phyloP scores from a whole-genome alignment of 164 flowering plant genomes.

The Tinospora cordifolia region DNA sequence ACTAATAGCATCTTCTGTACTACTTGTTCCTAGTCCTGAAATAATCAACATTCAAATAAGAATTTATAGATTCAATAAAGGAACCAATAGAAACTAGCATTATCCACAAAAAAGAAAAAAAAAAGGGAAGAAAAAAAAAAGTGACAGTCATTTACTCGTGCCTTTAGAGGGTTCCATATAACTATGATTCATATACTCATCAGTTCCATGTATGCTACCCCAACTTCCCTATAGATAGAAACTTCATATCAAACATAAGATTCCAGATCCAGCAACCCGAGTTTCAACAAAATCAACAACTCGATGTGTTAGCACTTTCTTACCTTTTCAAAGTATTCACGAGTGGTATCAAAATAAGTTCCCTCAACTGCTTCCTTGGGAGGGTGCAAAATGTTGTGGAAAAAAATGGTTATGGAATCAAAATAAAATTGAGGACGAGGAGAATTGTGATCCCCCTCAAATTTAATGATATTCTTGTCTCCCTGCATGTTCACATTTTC shows the following conservation, averaged over 20 bases:
- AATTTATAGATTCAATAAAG: slow-evolving; percentile 3
- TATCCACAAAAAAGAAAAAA: neutral
- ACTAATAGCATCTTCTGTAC: slow-evolving; percentile 60
- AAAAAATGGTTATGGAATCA: slow-evolving; percentile 86
- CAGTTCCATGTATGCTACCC: slow-evolving; percentile 37
- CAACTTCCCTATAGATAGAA: slow-evolving; percentile 51
- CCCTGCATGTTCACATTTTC: slow-evolving; percentile 47
- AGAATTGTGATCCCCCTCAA: slow-evolving; percentile 96
- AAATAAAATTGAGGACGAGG: slow-evolving; percentile 93
- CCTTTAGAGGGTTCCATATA: slow-evolving; percentile 40
- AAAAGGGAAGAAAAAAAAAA: no score
- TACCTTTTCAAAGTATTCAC: slow-evolving; percentile 64
- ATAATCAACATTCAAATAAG: slow-evolving; percentile 9
- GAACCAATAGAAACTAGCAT: neutral
- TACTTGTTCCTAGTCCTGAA: slow-evolving; percentile 37
- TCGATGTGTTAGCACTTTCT: slow-evolving; percentile 6
- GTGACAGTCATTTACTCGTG: slow-evolving; percentile 18
- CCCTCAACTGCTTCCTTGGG: slow-evolving; percentile 63
- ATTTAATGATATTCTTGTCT: slow-evolving; percentile 93
- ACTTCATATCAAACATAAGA: slow-evolving; percentile 7
- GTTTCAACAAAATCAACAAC: neutral
- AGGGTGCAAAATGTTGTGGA: slow-evolving; percentile 85
- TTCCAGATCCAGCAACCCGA: slow-evolving; percentile 3
- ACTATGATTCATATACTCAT: slow-evolving; percentile 26
- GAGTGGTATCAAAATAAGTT: slow-evolving; percentile 31